Base-by-base conservation (phyloP, 768 basidiomycete species). In the Kwoniella europaea region DNA sequence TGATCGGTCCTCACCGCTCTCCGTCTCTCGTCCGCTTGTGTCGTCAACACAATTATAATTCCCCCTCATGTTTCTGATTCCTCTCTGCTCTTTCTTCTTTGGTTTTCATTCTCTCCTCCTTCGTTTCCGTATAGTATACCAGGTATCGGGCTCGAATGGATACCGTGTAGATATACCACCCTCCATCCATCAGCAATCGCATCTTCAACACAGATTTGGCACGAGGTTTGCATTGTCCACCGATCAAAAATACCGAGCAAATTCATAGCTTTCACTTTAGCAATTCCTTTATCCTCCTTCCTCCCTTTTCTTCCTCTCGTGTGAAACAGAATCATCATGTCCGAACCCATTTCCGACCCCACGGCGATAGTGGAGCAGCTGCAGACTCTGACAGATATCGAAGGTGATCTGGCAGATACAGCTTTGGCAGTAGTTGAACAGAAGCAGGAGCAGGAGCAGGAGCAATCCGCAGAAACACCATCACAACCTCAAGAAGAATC, bases 341-440 rank as follows among this genome's bases (percentile, higher is more conserved):
- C 59, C 22, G 59, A 61, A 18, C 43, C 43, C 42, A 10, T n/a
- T 61, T 43, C 50, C 65, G 69, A 69, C 52, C 66, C 75, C 42
- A 27, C 59, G 4, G 67, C 52, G 41, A 76, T 76, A 44, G 65
- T 79, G 56, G 53, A 74, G 42, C 71, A 75, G 64, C 57, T 80
- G 71, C 71, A 80, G 65, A 66, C 61, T 22, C 74, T 80, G 22
- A 76, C 71, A 65, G 74, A 80, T 60, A 76, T 80, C 66, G 79
- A 80, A 62, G 71, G 59, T 22, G 79, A 78, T 63, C 69, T 80
- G 4, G 79, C 79, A 55, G 74, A 80, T 35, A 71, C 76, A 22
- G 76, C 76, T 56, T 27, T 75, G 7, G 74, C 73, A 12, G 77
- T 78, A 7, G 42, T 62, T 70, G 72, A 64, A 67, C 61, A 52